Base-by-base conservation (phyloP, 202 grass and related monocot species). In the Hordeum pubiflorum region DNA sequence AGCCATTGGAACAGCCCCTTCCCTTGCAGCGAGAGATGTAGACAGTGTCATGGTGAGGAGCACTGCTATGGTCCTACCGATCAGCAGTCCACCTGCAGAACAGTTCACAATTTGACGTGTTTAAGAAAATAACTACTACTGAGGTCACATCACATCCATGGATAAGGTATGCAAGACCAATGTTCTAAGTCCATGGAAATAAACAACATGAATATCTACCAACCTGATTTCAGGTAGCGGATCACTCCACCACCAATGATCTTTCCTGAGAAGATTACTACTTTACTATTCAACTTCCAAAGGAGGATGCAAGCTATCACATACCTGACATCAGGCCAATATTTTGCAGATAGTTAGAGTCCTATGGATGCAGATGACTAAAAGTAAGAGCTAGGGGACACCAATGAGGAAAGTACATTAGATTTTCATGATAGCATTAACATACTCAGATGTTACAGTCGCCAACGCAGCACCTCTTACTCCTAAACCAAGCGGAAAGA, bases 361-460 rank as follows among this genome's bases (percentile, higher is more conserved):
- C 24, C 39, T 26, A 67, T 81, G 31, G 24, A 88, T 34, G 55
- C 29, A 87, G 74, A 58, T 84, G 50, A 70, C 56, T 77, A 38
- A 32, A 32, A 44, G 61, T n/a, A 83, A 23, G 71, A 73, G 31
- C 26, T 73, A 11, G 1, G 18, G 72, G 29, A 66, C 13, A 84
- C n/a, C 36, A 87, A 87, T 62, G 81, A 67, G 78, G 12, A 84
- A 76, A 89, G 27, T 52, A 77, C 87, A 50, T 73, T 73, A 46
- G 69, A 77, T 54, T 89, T 32, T 89, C 66, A 72, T 72, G 38
- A 73, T 41, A 15, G 34, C 29, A 67, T 82, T 59, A 74, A 93
- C 94, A 78, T 94, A 97, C 94, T 97, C 94, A 79, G 89, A 94
- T 15, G 84, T 83, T 43, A 97, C 89, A n/a, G 94, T 97, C 70